Base-by-base conservation (phyloP, 2,329 filamentous ascomycete species). In the Chrysoporthe austroafricana region DNA sequence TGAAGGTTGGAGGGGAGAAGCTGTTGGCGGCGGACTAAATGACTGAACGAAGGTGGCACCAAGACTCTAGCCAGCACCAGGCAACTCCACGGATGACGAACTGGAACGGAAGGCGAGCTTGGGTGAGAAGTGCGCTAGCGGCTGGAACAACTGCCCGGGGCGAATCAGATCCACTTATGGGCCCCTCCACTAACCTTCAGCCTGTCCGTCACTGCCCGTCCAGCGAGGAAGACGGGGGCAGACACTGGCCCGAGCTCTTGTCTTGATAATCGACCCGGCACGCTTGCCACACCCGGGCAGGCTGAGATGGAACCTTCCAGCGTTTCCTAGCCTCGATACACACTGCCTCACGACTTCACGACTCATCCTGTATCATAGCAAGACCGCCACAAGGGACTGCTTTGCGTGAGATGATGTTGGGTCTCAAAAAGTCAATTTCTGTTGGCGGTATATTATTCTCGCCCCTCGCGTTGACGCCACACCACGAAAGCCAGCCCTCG, bases 61-160 rank as follows among this genome's bases (percentile, higher is more conserved):
- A 50, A 46, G 57, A 64, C 50, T 63, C 32, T 44, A 61, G 59
- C 21, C 57, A 60, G 57, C 36, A 63, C 67, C 62, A 66, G 67
- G 67, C 67, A 69, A 69, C 54, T 64, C 66, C 61, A 64, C 50
- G 61, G 64, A 69, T 65, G 67, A 69, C 64, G 66, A 69, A 52
- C 62, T 69, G 46, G 64, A 62, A 60, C 58, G 60, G 61, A 56
- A 62, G 64, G 48, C 52, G 46, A 44, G 46, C 11, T 61, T 26
- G 46, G 43, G 56, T 26, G 56, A 44, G 56, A 62, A 36, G 39
- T 26, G 46, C 60, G 60, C 60, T 62, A 62, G 46, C 60, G 60
- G 56, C 63, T 65, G 63, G 63, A 65, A 65, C 56, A 65, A 65
- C 63, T 39, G 56, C 44, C 63, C 63, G 63, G 63, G 63, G 56